Conservation (phyloP, 352 stramenopile species). For the Phytophthora gonapodyides region DNA sequence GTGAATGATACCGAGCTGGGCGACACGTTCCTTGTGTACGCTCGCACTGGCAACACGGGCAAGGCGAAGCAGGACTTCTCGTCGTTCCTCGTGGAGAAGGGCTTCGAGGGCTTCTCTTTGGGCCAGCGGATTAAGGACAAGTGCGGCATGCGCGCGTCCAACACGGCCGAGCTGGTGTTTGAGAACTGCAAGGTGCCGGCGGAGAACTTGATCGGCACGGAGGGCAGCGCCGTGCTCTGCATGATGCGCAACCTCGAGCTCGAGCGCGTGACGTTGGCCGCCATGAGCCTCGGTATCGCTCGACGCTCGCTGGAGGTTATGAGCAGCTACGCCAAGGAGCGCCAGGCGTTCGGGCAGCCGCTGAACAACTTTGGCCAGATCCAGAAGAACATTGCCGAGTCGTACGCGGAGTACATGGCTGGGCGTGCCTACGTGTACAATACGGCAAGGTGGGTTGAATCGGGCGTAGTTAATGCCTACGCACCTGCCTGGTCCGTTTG, state of each 20-base stretch:
- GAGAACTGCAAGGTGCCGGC: conserved; percentile 95
- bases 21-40: conserved; percentile 98
- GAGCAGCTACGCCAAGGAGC: conserved; percentile 93
- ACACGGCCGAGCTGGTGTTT: conserved; percentile 99
- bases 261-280: conserved; percentile 96
- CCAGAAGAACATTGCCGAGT: conserved; percentile 97
- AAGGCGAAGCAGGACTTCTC: conserved; percentile 93
- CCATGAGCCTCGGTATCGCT: conserved; percentile 97
- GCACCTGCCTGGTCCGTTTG: neutral
- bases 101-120: conserved; percentile 95
- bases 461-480: neutral
- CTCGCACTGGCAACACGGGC: conserved; percentile 89
- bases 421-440: conserved; percentile 97
- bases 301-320: conserved; percentile 98
- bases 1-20: conserved; percentile 94
- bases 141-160: conserved; percentile 96
- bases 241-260: conserved; percentile 99
- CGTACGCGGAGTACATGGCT: conserved; percentile 98
- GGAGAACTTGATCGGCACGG: conserved; percentile 92
- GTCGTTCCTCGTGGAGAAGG: conserved; percentile 98
- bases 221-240: conserved; percentile 78
- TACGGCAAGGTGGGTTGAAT: conserved; percentile 74
- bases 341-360: conserved; percentile 94
- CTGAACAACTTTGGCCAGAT: conserved; percentile 94
- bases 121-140: conserved; percentile 99